Conservation (phyloP, 2,329 filamentous ascomycete genomes). For the Fusarium domesticum region DNA sequence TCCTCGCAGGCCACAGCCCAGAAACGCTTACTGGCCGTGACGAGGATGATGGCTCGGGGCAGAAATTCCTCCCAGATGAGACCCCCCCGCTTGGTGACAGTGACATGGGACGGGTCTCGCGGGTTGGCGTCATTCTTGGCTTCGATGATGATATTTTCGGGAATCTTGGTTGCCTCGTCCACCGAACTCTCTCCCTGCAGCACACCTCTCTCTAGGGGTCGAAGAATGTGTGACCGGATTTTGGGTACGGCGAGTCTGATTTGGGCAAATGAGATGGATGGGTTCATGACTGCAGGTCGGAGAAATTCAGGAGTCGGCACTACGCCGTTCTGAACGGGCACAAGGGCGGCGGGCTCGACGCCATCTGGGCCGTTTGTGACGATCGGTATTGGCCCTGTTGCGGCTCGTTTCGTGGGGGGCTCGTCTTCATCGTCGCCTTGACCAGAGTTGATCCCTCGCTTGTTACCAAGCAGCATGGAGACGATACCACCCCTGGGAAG, state of each 20-base stretch:
- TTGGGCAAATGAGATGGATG: constrained; percentile 76
- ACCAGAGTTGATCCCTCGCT: constrained; percentile 72
- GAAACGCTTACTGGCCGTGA: constrained; percentile 85
- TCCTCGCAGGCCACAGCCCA: constrained; percentile 95
- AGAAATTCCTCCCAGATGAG: constrained; percentile 93
- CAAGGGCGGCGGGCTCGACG: constrained; percentile 68
- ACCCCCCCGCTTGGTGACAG: constrained; percentile 74
- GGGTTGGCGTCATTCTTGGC: constrained; percentile 77
- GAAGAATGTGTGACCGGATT: constrained; percentile 75
- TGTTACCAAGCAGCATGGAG: constrained; percentile 86
- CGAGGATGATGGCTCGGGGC: constrained; percentile 79
- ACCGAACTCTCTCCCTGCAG: constrained; percentile 50
- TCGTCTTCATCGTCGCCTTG: constrained; percentile 76
- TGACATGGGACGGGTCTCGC: constrained; percentile 80
- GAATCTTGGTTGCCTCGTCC: constrained; percentile 60
- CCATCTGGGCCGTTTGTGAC: constrained; percentile 75
- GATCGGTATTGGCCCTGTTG: constrained; percentile 69
- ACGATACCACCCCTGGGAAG: constrained; percentile 86
- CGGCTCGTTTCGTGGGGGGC: constrained; percentile 47
- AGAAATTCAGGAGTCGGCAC: constrained; percentile 77
- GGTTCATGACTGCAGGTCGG: constrained; percentile 81
- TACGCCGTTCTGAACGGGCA: constrained; percentile 57
- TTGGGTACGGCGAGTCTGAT: constrained; percentile 84
- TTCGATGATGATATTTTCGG: constrained; percentile 77
- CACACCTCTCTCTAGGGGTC: constrained; percentile 70